Evolutionary conservation across 208 protist genomes (phyloP), one percentile per base, ranked within the genome.

Genomic region (Naegleria fowleri): DNA sequence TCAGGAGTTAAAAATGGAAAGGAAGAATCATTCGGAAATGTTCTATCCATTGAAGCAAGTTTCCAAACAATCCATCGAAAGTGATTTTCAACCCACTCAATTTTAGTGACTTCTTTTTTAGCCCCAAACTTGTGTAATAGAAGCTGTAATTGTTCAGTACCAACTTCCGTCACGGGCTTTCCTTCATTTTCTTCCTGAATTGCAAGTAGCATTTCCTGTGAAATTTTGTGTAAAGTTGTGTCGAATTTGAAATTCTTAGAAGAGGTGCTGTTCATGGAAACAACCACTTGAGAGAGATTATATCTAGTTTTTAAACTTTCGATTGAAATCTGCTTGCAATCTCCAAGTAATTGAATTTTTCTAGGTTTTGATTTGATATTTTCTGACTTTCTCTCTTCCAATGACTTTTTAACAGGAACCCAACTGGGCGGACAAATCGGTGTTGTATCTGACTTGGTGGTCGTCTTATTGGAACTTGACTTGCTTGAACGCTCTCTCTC

Each of bases 41-140:
- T 86, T n/a, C 83, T 40, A 86, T 86, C 83, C 9, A 51, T 22
- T 5, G 36, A 48, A 9, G 83, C 83, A 15, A 86, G 41, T 86
- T 86, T 86, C 83, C 83, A 86, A 6, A 86, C 83, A 86, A 86
- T 86, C 29, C 29, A 86, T 22, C 83, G n/a, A 86, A 43, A 86
- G 19, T 86, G 83, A 86, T 86, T 86, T 40, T 86, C 83, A n/a
- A 86, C 15, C 83, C 83, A 86, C 19, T 40, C 40, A 39, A 29
- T 48, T 48, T 86, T 86, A 29, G 25, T 39, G 41, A 86, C 38
- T 2, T 16, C 33, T 84, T 16, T 41, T 41, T 84, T 84, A 84
- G 38, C 38, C 19, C 83, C 83, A 38, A 86, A 86, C 29, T 86
- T 33, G 29, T 48, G 9, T 22, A 40, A 86, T 29, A 86, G 13